Conservation (phyloP, 495 filamentous ascomycete species). For the Trichoderma reesei region DNA sequence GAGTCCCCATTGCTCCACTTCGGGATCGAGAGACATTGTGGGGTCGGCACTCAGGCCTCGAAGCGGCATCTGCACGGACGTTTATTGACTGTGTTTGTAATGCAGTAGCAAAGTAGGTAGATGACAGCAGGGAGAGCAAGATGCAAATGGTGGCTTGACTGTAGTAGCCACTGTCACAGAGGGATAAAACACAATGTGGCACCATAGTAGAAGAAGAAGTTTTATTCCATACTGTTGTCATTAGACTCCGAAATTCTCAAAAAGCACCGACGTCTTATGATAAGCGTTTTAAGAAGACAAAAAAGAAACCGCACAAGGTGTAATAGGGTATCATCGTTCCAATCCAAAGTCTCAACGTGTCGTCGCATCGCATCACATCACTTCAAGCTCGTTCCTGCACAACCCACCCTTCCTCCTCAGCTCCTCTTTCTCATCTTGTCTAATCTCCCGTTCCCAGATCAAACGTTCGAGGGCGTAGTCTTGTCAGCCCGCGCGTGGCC, state of each 20-base stretch:
- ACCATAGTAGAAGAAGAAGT: too few species aligned
- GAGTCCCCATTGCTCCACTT: not conserved
- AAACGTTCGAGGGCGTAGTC: not conserved
- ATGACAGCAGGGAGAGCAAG: not conserved
- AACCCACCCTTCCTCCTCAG: not conserved
- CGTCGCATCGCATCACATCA: not conserved
- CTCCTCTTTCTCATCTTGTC: not conserved
- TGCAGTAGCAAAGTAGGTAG: not conserved
- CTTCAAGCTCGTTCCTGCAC: not conserved
- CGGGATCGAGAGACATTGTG: not conserved
- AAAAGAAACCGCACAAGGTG: not conserved
- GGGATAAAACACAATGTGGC: too few species aligned
- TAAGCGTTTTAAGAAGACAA: not conserved
- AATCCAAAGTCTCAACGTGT: not conserved
- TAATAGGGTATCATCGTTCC: slow-evolving; percentile 2
- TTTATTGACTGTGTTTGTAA: not conserved
- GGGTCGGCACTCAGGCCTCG: not conserved
- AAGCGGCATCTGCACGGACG: not conserved
- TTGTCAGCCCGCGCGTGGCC: slow-evolving; percentile 2
- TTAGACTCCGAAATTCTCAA: too few species aligned
- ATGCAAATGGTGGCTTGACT: not conserved
- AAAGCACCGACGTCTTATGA: too few species aligned
- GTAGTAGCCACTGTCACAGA: too few species aligned
- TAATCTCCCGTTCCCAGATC: not conserved
- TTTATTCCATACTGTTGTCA: not conserved